phyloP scores from a whole-genome alignment of 129 eudicot species.

The Lactuca sativa region DNA sequence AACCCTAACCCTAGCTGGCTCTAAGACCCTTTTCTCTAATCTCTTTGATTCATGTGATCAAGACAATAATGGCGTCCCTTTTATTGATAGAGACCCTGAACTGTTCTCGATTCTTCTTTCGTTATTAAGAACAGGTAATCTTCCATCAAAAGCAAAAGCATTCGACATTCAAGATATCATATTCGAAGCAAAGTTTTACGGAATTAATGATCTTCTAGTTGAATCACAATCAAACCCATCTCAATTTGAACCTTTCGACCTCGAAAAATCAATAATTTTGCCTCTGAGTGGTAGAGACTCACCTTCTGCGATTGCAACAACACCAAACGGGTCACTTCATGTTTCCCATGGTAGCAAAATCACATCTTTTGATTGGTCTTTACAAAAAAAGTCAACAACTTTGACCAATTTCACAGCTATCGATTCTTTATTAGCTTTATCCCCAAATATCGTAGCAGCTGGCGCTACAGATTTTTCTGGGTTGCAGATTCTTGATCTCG shows the following conservation, averaged over 20 bases:
- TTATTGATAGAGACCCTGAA: conserved; percentile 86
- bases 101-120: conserved; percentile 70
- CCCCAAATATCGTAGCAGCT: conserved; percentile 59
- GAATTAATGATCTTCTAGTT: conserved; percentile 58
- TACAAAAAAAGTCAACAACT: conserved; percentile 64
- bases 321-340: conserved; percentile 65
- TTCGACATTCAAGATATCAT: conserved; percentile 74
- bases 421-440: conserved; percentile 68
- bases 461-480: conserved; percentile 95
- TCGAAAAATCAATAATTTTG: conserved; percentile 53
- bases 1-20: conserved; percentile 70
- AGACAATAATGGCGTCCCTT: conserved; percentile 35
- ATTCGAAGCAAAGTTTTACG: conserved; percentile 65
- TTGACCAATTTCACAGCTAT: conserved; percentile 69
- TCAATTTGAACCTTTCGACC: conserved; percentile 70
- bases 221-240: conserved; percentile 67
- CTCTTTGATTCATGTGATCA: conserved; percentile 38
- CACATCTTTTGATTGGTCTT: conserved; percentile 93
- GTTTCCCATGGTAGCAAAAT: conserved; percentile 86
- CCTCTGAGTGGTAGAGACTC: conserved; percentile 70
- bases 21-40: conserved; percentile 61
- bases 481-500: conserved; percentile 68
- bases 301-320: conserved; percentile 65
- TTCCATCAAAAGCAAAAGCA: conserved; percentile 67
- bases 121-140: conserved; percentile 78